Evolutionary conservation across 192 early-diverging fungal genomes (phyloP), one percentile per base, ranked within the genome.

Genomic region (Backusella mclennaniae): DNA sequence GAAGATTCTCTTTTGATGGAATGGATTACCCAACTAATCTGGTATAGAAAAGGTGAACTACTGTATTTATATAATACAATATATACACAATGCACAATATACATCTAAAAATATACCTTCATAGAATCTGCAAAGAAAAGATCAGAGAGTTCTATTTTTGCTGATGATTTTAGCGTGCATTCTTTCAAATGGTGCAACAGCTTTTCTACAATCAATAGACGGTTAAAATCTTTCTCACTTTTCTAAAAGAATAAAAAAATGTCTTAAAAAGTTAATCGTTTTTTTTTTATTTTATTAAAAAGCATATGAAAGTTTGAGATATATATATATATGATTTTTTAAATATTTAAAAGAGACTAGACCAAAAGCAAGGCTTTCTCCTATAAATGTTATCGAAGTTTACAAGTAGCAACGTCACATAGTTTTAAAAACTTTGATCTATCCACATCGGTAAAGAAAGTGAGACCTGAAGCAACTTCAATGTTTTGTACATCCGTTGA

Each of bases 401-500:
- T 36, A 36, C 75, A 76, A 17, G 75, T 39, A 29, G 46, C 52
- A 26, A 69, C 6, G n/a, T 31, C 31, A 38, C 75, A 76, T 4
- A 76, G 6, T 15, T 76, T 68, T 21, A n/a, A 6, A 44, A 76
- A 56, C 29, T 21, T 67, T 26, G 69, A 52, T 31, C 46, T 8
- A 53, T 70, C 68, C 33, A 73, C 19, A 14, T 21, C 72, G 15
- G 19, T 29, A 38, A 92, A 92, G 84, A 92, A 93, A 46, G 80
- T 86, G 63, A 93, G 82, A 7, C 90, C 91, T 11, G 90, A 87
- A 12, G 89, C 86, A 81, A 85, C 89, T 71, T 92, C 90, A 26
- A 95, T 76, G 21, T 84, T 85, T 71, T 94, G 91, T 6, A 95
- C n/a, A 6, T 92, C 89, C 9, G 93, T 85, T 23, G 82, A 77